Evolutionary conservation across 768 basidiomycete genomes (phyloP), one percentile per base, ranked within the genome.

Genomic region (Lactarius sp.): DNA sequence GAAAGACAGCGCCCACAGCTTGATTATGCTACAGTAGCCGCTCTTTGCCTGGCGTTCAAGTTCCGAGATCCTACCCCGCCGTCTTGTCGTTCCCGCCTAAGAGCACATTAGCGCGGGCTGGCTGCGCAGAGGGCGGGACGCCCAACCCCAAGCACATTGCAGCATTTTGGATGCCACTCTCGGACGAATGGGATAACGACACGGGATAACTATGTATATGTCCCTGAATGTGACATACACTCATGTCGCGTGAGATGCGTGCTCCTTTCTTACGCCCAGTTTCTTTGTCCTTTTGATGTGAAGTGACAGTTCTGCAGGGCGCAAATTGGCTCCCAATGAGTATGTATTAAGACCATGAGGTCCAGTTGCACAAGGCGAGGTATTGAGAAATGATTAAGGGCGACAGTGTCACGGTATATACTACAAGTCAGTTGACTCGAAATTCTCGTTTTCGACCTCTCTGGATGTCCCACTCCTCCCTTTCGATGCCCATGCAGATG

Each of bases 391-490:
- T 5, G n/a, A 31, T 13, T 34, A 34, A 27, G 9, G 22, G 22
- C 8, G 5, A 47, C 14, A 14, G 36, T 18, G 27, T 27, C 27
- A 3, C 27, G 27, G 27, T 27, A 27, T 53, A 49, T 59, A 36
- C 18, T 59, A 52, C 27, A n/a, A 1, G 20, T 64, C 37, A 59
- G 22, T 16, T 10, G 27, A 27, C 47, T 27, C 4, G 4, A 51
- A 60, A 56, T 4, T 20, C 10, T 16, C 64, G 47, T 13, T 18
- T 55, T 52, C 59, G 46, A 16, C 65, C 42, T 9, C 14, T 46
- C n/a, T 51, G 52, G 16, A 60, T 34, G 41, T 66, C 65, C 65
- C 65, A 67, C 46, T 65, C 64, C 18, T 60, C 62, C 36, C 59
- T 55, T 34, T 54, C 37, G 9, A 67, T 67, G 20, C 66, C 55